Percentiles rank a stretch among this genome's conserved stretches.
These are phyloP conservation scores for Rhizoclosmatium globosum DNA, from an alignment of 192 early-diverging fungal genomes.

Conservation along the genomic window DNA sequence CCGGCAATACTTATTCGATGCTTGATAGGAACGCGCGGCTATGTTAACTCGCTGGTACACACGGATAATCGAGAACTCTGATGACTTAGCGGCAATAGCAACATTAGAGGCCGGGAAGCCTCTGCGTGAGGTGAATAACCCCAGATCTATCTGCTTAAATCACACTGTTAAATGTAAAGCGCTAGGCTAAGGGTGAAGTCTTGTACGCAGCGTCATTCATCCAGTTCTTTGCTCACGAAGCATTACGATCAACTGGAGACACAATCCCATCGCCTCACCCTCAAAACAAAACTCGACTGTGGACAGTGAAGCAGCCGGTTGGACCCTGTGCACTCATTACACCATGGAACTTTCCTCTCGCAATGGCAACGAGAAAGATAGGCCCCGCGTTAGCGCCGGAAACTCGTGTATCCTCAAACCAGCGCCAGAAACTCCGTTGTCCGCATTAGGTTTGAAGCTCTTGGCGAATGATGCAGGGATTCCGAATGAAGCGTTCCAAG, in stretches of 20 bases:
- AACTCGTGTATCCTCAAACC: constrained; percentile 81
- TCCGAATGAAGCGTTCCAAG: constrained; percentile 75
- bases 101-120: constrained; percentile 88
- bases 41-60: constrained; percentile 47
- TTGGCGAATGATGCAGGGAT: constrained; percentile 54
- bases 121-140: constrained; percentile 35
- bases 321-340: constrained; percentile 61
- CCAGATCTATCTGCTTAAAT: constrained; percentile 6
- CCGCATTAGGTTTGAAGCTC: constrained; percentile 41
- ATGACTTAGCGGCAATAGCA: constrained; percentile 81
- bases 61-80: constrained; percentile 68
- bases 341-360: constrained; percentile 80
- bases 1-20: background rate
- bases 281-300: constrained; percentile 56
- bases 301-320: constrained; percentile 80
- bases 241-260: constrained; percentile 79
- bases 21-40: constrained; percentile 5
- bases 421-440: constrained; percentile 49
- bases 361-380: constrained; percentile 82
- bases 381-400: constrained; percentile 82
- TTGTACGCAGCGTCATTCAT: constrained; percentile 72
- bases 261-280: constrained; percentile 69
- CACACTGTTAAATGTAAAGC: background rate
- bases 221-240: constrained; percentile 90
- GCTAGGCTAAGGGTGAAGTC: constrained; percentile 58